A percentile compares a stretch with the other conserved stretches of the same genome.
Evolutionary conservation across 1,284 basidiomycete species (phyloP).

Genomic region (Cryptococcus sp.): DNA sequence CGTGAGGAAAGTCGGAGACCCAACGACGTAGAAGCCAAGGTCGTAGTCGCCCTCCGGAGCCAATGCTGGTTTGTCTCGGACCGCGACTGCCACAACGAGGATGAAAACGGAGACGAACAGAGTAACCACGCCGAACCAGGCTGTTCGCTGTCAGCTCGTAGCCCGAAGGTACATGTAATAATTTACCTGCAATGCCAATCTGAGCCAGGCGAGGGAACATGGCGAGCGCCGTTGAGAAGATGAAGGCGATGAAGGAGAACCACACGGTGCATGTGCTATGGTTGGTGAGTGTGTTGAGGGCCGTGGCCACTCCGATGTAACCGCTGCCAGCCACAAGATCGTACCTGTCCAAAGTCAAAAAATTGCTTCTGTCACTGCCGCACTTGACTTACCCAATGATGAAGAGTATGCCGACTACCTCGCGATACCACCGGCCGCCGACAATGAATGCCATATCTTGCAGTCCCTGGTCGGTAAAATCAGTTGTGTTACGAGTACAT

Average conservation of each 20-base stretch:
- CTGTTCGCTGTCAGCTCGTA: too few species aligned
- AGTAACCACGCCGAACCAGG: neutral
- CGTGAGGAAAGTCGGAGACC: conserved; percentile 16
- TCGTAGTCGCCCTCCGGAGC: conserved; percentile 27
- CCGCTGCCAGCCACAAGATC: conserved; percentile 22
- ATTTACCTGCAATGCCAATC: conserved; percentile 9
- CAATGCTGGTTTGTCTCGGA: conserved; percentile 38
- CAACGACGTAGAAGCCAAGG: conserved; percentile 13
- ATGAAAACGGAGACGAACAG: conserved; percentile 26
- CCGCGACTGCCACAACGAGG: conserved; percentile 41
- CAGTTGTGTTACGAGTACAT: too few species aligned
- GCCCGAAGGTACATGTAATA: too few species aligned
- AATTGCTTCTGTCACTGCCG: neutral
- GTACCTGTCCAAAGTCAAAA: conserved; percentile 14
- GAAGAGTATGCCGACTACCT: conserved; percentile 21
- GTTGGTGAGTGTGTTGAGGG: conserved; percentile 25
- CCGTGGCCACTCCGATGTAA: conserved; percentile 26
- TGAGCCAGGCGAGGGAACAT: conserved; percentile 1
- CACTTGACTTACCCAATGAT: conserved; percentile 12
- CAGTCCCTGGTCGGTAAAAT: too few species aligned
- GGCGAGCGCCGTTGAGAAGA: conserved; percentile 4
- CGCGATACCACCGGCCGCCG: conserved; percentile 19
- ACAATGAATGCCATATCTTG: conserved; percentile 23
- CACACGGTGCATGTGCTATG: conserved; percentile 25
- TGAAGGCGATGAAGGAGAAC: conserved; percentile 6